A percentile compares a stretch with the other conserved stretches of the same genome.
phyloP scores from a whole-genome alignment of 768 basidiomycete species.

The Plicaturopsis crispa region DNA sequence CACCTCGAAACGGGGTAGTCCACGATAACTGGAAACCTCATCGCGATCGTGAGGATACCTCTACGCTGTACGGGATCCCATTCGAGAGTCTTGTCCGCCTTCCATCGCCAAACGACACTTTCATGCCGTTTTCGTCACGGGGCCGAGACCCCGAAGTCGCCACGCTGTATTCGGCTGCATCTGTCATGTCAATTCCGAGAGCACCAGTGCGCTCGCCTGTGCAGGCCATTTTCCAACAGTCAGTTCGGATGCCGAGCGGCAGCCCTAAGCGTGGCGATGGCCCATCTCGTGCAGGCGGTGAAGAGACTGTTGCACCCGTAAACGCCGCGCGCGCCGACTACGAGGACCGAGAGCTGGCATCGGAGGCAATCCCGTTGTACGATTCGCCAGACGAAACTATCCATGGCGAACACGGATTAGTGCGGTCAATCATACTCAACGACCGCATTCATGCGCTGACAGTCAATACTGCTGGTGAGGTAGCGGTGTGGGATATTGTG shows the following conservation, averaged over 20 bases:
- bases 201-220: constrained; percentile 27
- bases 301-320: constrained; percentile 27
- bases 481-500: constrained; percentile 91
- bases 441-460: constrained; percentile 88
- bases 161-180: constrained; percentile 82
- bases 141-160: constrained; percentile 72
- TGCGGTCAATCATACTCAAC: constrained; percentile 76
- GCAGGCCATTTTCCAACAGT: constrained; percentile 24
- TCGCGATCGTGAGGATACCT: constrained; percentile 22
- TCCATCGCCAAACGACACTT: constrained; percentile 53
- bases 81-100: constrained; percentile 65
- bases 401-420: constrained; percentile 70
- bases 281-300: constrained; percentile 22
- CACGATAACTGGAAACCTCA: too few species aligned
- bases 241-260: background rate
- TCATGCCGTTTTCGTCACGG: constrained; percentile 36
- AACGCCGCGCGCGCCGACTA: constrained; percentile 40
- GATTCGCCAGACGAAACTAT: constrained; percentile 62
- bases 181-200: constrained; percentile 61
- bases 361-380: constrained; percentile 59
- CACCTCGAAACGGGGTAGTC: background rate
- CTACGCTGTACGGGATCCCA: constrained; percentile 53
- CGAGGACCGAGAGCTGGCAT: constrained; percentile 73
- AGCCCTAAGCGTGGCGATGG: constrained; percentile 14
- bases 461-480: constrained; percentile 81